Conservation (phyloP, 2,329 filamentous ascomycete species). For the Tympanopsis confertula region DNA sequence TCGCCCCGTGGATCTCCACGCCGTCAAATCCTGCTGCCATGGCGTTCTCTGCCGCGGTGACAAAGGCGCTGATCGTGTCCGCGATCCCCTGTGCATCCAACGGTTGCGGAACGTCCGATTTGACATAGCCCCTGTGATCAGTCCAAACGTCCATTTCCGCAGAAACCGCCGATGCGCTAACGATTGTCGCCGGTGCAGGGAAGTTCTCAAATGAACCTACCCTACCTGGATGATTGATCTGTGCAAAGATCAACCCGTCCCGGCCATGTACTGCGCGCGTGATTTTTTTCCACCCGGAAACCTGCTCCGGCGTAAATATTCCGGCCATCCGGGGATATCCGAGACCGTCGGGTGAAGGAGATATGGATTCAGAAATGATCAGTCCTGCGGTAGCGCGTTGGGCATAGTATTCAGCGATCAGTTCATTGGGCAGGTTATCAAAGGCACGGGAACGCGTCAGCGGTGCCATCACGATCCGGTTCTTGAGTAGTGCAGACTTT, state of each 20-base stretch:
- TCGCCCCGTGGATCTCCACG: slow-evolving; percentile 65
- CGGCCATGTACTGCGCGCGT: background rate
- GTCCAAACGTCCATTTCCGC: background rate
- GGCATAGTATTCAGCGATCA: background rate
- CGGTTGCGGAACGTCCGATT: no score
- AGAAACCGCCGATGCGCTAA: background rate
- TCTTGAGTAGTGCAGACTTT: background rate
- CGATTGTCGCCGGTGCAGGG: background rate
- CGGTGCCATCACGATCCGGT: background rate
- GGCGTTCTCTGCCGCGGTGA: slow-evolving; percentile 18
- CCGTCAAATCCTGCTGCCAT: slow-evolving; percentile 45
- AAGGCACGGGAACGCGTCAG: background rate
- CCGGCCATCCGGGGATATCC: background rate
- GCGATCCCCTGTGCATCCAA: slow-evolving; percentile 17
- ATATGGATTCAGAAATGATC: background rate
- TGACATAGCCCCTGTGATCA: background rate
- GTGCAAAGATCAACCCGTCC: background rate
- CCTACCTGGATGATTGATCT: background rate
- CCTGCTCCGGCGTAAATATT: background rate
- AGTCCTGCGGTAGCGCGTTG: background rate
- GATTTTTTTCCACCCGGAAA: background rate
- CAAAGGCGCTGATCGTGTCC: slow-evolving; percentile 20
- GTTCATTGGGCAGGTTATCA: background rate
- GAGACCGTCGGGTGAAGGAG: background rate
- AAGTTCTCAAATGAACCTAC: background rate